Evolutionary conservation across 108 stramenopile species (phyloP).

Genomic region (Skeletonema potamos): DNA sequence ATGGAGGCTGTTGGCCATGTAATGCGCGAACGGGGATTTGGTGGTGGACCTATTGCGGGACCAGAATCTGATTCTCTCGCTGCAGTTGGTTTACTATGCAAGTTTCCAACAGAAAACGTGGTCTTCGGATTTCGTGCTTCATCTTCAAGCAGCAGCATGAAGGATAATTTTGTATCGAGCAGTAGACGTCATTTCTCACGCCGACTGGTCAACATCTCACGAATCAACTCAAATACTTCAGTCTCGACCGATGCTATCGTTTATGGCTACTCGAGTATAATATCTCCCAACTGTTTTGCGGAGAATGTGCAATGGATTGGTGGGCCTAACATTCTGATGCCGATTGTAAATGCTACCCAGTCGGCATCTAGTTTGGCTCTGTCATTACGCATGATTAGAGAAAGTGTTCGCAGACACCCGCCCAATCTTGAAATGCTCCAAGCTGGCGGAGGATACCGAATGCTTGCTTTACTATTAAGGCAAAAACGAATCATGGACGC

Average conservation of each 20-base stretch:
- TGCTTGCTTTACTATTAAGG: slow-evolving; percentile 73
- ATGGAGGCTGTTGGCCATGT: slow-evolving; percentile 81
- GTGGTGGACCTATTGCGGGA: slow-evolving; percentile 34
- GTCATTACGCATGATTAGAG: slow-evolving; percentile 71
- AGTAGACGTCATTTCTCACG: slow-evolving; percentile 46
- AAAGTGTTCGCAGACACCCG: slow-evolving; percentile 69
- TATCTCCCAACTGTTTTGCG: slow-evolving; percentile 78
- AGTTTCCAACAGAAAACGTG: slow-evolving; percentile 65
- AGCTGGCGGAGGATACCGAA: slow-evolving; percentile 79
- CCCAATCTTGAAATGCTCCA: slow-evolving; percentile 87
- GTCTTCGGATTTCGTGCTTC: slow-evolving; percentile 77
- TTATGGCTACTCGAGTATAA: slow-evolving; percentile 67
- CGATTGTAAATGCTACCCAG: slow-evolving; percentile 70
- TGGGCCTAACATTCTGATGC: slow-evolving; percentile 78
- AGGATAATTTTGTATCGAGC: slow-evolving; percentile 33
- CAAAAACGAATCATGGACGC: slow-evolving; percentile 77
- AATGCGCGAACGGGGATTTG: slow-evolving; percentile 60
- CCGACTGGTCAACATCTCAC: slow-evolving; percentile 71
- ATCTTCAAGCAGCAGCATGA: slow-evolving; percentile 32
- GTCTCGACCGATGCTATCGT: slow-evolving; percentile 78
- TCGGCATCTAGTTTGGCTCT: slow-evolving; percentile 65
- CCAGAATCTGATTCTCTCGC: slow-evolving; percentile 77
- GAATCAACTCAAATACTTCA: slow-evolving; percentile 54
- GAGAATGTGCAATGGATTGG: slow-evolving; percentile 89
- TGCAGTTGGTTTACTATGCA: slow-evolving; percentile 74